These are phyloP conservation scores for Globisporangium nagaii DNA, from an alignment of 352 stramenopile genomes.

Conservation along the genomic window DNA sequence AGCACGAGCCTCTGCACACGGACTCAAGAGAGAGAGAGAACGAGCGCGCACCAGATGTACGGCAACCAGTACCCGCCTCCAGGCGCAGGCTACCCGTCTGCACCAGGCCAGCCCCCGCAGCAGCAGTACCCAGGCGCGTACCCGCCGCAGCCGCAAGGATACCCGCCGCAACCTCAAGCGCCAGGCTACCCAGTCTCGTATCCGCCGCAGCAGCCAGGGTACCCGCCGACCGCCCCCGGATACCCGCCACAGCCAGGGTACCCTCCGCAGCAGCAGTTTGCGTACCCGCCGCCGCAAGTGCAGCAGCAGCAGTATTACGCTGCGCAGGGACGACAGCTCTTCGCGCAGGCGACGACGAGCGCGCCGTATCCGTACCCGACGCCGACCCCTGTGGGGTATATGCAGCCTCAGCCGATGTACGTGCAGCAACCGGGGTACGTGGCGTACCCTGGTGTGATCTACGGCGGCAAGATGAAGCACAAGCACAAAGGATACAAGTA, in stretches of 20 bases:
- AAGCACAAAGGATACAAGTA: conserved; percentile 50
- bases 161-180: conserved; percentile 16
- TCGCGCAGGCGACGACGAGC: conserved; percentile 55
- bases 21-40: not conserved
- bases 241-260: conserved; percentile 23
- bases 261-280: conserved; percentile 22
- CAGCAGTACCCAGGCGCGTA: conserved; percentile 14
- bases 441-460: conserved; percentile 52
- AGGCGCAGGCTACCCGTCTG: conserved; percentile 10
- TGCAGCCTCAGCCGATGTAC: conserved; percentile 14
- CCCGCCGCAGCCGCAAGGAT: conserved; percentile 15
- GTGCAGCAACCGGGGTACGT: conserved; percentile 49
- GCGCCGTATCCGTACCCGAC: conserved; percentile 19
- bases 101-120: conserved; percentile 9
- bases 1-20: no score
- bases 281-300: conserved; percentile 27
- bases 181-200: conserved; percentile 18
- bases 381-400: conserved; percentile 21
- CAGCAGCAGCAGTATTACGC: conserved; percentile 63
- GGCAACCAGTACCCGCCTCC: conserved; percentile 20
- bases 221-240: conserved; percentile 13
- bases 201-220: conserved; percentile 11
- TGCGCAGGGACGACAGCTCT: conserved; percentile 58
- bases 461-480: conserved; percentile 44
- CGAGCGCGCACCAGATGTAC: conserved; percentile 12